These are phyloP conservation scores for Verruconis gallopava DNA, from an alignment of 2,329 filamentous ascomycete genomes.

Conservation along the genomic window DNA sequence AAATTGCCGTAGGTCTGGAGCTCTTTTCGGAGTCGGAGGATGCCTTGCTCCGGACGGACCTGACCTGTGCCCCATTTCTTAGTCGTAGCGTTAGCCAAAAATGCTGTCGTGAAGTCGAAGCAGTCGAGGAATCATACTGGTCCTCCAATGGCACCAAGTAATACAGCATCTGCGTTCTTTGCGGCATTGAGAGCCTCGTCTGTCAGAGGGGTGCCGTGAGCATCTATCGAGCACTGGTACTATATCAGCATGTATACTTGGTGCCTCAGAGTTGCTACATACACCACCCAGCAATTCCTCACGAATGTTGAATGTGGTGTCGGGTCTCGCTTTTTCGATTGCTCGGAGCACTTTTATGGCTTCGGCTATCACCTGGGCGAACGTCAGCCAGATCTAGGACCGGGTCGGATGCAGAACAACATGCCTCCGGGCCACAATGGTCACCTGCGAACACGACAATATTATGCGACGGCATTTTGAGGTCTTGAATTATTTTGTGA, in stretches of 20 bases:
- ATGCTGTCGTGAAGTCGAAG: neutral
- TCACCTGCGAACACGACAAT: constrained; percentile 30
- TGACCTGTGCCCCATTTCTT: constrained; percentile 82
- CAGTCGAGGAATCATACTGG: too few relatives aligned
- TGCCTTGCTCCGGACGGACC: constrained; percentile 83
- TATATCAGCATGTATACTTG: neutral
- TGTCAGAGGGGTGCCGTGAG: constrained; percentile 63
- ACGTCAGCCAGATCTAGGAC: constrained; percentile 11
- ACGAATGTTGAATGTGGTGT: constrained; percentile 76
- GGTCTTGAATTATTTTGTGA: too few relatives aligned
- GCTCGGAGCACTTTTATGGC: constrained; percentile 75
- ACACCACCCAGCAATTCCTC: constrained; percentile 86
- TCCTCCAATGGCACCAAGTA: constrained; percentile 90
- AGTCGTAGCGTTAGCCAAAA: constrained; percentile 2
- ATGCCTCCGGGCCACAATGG: constrained; percentile 29
- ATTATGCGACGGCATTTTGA: constrained; percentile 27
- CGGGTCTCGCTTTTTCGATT: constrained; percentile 57
- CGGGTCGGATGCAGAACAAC: constrained; percentile 7
- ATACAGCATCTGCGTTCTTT: constrained; percentile 75
- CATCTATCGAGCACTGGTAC: constrained; percentile 72
- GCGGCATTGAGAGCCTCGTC: constrained; percentile 71
- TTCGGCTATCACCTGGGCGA: constrained; percentile 64
- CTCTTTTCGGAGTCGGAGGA: constrained; percentile 83
- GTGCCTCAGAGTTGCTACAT: constrained; percentile 30
- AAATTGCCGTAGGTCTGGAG: constrained; percentile 92